These are phyloP conservation scores for Chrysopogon serrulatus DNA, from an alignment of 176 grass and related monocot species.

Conservation along the genomic window DNA sequence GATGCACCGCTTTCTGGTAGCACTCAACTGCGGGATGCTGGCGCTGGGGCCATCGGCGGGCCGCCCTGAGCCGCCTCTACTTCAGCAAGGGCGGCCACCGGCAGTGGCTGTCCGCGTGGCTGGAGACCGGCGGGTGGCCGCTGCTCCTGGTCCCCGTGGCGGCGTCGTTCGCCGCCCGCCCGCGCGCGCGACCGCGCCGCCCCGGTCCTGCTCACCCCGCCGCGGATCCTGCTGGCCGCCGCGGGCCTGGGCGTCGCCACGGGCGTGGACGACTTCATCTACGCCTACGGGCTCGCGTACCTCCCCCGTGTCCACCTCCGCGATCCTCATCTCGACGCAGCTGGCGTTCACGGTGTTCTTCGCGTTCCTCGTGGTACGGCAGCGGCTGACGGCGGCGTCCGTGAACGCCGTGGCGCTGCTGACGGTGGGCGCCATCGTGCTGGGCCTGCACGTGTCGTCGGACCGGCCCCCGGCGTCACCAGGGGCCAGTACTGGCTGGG, in stretches of 20 bases:
- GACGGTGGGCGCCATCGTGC: slow-evolving; percentile 51
- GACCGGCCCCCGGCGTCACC: slow-evolving; percentile 40
- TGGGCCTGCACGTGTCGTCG: slow-evolving; percentile 40
- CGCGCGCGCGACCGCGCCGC: slow-evolving; percentile 7
- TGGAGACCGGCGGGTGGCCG: slow-evolving; percentile 65
- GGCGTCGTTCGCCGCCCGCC: slow-evolving; percentile 26
- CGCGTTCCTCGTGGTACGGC: slow-evolving; percentile 63
- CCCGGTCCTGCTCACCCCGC: slow-evolving; percentile 25
- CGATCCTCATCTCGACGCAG: slow-evolving; percentile 78
- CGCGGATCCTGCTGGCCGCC: slow-evolving; percentile 41
- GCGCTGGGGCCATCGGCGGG: slow-evolving; percentile 44
- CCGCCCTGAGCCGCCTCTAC: slow-evolving; percentile 63
- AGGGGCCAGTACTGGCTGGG: slow-evolving; percentile 54
- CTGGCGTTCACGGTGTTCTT: slow-evolving; percentile 79
- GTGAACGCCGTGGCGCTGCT: slow-evolving; percentile 65
- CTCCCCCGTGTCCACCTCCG: slow-evolving; percentile 67
- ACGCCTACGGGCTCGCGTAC: slow-evolving; percentile 62
- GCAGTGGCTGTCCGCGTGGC: slow-evolving; percentile 56
- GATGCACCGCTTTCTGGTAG: slow-evolving; percentile 29
- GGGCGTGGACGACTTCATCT: slow-evolving; percentile 64
- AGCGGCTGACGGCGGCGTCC: slow-evolving; percentile 44
- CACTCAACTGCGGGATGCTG: slow-evolving; percentile 50
- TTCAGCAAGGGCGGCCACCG: slow-evolving; percentile 56
- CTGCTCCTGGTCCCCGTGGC: slow-evolving; percentile 40
- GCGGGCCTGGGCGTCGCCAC: slow-evolving; percentile 37